Conservation (phyloP, 441 rosid species). For the Francoa sonchifolia region DNA sequence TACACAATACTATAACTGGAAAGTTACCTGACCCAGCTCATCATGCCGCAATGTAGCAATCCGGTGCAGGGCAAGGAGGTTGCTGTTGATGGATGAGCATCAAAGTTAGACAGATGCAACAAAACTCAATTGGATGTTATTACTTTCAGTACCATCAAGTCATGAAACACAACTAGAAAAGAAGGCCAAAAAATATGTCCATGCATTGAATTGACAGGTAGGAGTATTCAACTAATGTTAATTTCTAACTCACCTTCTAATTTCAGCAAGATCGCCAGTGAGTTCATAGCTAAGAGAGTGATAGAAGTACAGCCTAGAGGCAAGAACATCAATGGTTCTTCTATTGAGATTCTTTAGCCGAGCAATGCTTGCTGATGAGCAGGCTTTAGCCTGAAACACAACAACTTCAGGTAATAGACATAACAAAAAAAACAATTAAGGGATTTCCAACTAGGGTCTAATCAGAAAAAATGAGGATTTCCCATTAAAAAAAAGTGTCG, state of each 20-base stretch:
- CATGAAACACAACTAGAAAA: no score
- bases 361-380: constrained; percentile 53
- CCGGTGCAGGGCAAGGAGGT: constrained; percentile 37
- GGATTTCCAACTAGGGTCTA: no score
- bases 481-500: no score
- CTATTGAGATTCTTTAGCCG: constrained; percentile 47
- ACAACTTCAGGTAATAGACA: no score
- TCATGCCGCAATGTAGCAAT: constrained; percentile 36
- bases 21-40: constrained; percentile 42
- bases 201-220: not conserved
- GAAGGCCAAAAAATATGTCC: not conserved
- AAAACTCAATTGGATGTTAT: not conserved
- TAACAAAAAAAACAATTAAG: no score
- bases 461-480: no score
- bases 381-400: constrained; percentile 23
- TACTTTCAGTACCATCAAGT: no score
- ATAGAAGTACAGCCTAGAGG: constrained; percentile 57
- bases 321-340: constrained; percentile 64
- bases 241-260: constrained; percentile 38
- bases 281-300: constrained; percentile 66
- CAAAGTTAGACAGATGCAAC: constrained; percentile 7
- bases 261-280: constrained; percentile 59
- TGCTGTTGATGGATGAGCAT: constrained; percentile 17
- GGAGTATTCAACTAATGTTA: not conserved
- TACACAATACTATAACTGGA: not conserved